Conservation (phyloP, 495 filamentous ascomycete genomes). For the Letharia columbiana region DNA sequence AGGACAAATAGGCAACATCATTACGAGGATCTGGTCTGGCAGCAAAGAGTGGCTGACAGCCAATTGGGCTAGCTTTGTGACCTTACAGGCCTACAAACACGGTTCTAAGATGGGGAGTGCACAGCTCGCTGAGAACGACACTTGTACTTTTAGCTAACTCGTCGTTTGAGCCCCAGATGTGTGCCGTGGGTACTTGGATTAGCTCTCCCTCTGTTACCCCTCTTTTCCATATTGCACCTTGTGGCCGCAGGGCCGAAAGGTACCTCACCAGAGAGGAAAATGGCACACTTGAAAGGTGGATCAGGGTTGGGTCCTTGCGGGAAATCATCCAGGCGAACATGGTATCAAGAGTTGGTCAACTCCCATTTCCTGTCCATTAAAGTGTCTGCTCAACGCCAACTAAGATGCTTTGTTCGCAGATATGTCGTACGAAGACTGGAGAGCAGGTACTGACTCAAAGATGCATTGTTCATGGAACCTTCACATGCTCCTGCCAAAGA, state of each 20-base stretch:
- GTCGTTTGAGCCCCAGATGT: constrained; percentile 31
- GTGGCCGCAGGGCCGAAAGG: constrained; percentile 16
- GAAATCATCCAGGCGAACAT: neutral
- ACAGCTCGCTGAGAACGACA: constrained; percentile 17
- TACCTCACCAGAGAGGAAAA: constrained; percentile 25
- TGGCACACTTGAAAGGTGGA: constrained; percentile 26
- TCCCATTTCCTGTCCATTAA: too few species aligned
- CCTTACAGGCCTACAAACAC: constrained; percentile 8
- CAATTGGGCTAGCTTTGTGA: too few species aligned
- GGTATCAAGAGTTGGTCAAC: neutral
- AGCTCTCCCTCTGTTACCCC: constrained; percentile 9
- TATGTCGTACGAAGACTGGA: constrained; percentile 37
- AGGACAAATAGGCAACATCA: too few species aligned
- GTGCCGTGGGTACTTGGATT: constrained; percentile 28
- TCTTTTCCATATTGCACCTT: constrained; percentile 13
- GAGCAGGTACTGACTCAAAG: constrained; percentile 35
- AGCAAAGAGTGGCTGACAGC: too few species aligned
- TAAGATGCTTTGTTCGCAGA: constrained; percentile 37
- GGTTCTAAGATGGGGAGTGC: constrained; percentile 20
- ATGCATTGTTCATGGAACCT: constrained; percentile 43
- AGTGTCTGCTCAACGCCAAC: too few species aligned
- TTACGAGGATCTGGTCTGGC: too few species aligned
- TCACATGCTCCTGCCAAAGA: constrained; percentile 30
- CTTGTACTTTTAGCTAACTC: constrained; percentile 2
- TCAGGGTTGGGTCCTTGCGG: neutral